A percentile compares a stretch with the other conserved stretches of the same genome.
phyloP scores from a whole-genome alignment of 148 eudicot genomes.

The Simmondsia chinensis region DNA sequence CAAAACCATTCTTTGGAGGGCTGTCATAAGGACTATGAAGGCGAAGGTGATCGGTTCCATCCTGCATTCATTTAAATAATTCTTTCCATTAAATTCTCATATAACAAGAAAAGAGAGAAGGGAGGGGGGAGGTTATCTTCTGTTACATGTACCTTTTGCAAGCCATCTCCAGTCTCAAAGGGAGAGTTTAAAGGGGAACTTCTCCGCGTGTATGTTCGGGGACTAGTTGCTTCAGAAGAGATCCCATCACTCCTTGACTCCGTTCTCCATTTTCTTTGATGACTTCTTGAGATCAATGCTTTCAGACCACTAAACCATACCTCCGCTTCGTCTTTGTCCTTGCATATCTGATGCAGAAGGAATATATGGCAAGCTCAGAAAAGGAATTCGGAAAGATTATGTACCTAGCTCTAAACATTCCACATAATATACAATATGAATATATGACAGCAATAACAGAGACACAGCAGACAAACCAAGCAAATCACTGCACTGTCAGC shows the following conservation, averaged over 20 bases:
- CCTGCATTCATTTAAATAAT: conserved; percentile 38
- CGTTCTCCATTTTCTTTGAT: conserved; percentile 85
- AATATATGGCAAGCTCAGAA: conserved; percentile 1
- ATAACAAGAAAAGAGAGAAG: neutral
- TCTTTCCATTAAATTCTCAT: neutral
- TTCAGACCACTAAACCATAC: conserved; percentile 98
- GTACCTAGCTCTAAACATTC: too few relatives aligned
- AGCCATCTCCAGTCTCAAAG: conserved; percentile 63
- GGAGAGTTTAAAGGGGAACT: conserved; percentile 93
- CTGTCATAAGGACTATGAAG: conserved; percentile 82
- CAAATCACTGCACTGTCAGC: too few relatives aligned
- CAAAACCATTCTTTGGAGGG: conserved; percentile 77
- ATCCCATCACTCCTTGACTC: conserved; percentile 94
- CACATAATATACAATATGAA: too few relatives aligned
- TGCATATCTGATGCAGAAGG: conserved; percentile 57
- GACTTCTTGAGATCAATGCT: conserved; percentile 77
- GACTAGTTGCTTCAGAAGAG: conserved; percentile 92
- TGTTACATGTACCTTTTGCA: conserved; percentile 51
- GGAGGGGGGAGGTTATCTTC: neutral
- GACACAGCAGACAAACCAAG: conserved; percentile 1
- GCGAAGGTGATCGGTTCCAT: conserved; percentile 59
- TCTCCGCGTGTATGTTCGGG: conserved; percentile 77
- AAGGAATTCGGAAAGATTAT: too few relatives aligned
- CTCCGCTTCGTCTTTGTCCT: conserved; percentile 98
- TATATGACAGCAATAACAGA: too few relatives aligned